phyloP scores from a whole-genome alignment of 768 basidiomycete genomes.

The Amanita jacksonii region DNA sequence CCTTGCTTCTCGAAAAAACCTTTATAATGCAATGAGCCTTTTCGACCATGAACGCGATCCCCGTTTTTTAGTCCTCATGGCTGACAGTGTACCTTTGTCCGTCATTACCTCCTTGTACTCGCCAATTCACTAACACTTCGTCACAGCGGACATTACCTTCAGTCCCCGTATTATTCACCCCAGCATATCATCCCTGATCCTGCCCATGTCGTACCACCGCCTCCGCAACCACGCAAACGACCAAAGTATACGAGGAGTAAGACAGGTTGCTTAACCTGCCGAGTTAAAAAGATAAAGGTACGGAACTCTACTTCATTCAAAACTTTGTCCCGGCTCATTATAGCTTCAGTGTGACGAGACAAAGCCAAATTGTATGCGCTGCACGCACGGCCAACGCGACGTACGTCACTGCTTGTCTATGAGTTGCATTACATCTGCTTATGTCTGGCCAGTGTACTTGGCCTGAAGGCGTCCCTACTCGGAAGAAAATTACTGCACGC shows the following conservation, averaged over 20 bases:
- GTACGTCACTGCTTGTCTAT: conserved; percentile 28
- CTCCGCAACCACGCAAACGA: conserved; percentile 52
- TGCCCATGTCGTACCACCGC: conserved; percentile 39
- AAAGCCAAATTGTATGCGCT: conserved; percentile 81
- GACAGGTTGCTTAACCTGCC: conserved; percentile 90
- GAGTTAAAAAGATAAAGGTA: conserved; percentile 92
- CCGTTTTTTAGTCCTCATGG: conserved; percentile 35
- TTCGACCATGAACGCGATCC: conserved; percentile 26
- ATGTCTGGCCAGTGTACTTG: conserved; percentile 54
- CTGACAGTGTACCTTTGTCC: conserved; percentile 47
- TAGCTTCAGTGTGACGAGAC: conserved; percentile 73
- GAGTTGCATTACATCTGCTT: conserved; percentile 3
- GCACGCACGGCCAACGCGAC: conserved; percentile 77
- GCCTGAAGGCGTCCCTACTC: conserved; percentile 69
- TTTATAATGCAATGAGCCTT: conserved; percentile 45
- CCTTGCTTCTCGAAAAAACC: conserved; percentile 26
- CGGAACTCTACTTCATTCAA: no score
- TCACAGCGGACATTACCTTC: conserved; percentile 30
- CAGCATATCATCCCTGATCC: conserved; percentile 26
- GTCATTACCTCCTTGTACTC: conserved; percentile 18
- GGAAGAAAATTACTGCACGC: conserved; percentile 52
- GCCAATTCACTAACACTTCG: conserved; percentile 13
- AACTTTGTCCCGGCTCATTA: no score
- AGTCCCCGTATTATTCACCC: conserved; percentile 31
- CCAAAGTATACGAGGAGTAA: conserved; percentile 93